Percentiles rank a stretch among this genome's conserved stretches.
These are phyloP conservation scores for Trichothecium sympodiale DNA, from an alignment of 2,329 filamentous ascomycete genomes.

Conservation along the genomic window DNA sequence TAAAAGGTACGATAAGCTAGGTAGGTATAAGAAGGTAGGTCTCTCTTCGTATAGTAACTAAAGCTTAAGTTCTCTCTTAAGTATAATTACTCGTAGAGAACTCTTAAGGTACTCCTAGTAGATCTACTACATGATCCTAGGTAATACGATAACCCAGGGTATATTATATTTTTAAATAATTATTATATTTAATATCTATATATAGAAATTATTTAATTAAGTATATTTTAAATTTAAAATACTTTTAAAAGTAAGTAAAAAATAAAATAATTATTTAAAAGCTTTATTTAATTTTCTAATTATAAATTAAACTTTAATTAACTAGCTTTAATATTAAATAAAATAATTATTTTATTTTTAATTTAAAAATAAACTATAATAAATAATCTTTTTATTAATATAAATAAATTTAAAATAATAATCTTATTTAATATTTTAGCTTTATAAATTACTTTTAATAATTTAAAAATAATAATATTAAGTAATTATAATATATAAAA, in stretches of 20 bases:
- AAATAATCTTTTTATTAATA: neutral
- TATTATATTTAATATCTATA: neutral
- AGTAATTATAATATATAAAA: slow-evolving; percentile 1
- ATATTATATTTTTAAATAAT: slow-evolving; percentile 2
- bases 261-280: neutral
- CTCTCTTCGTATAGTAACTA: too few relatives aligned
- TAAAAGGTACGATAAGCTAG: too few relatives aligned
- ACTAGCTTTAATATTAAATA: too few relatives aligned
- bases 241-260: too few relatives aligned
- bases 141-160: neutral
- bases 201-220: too few relatives aligned
- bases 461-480: slow-evolving; percentile 1
- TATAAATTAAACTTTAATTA: slow-evolving; percentile 1
- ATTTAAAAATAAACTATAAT: slow-evolving; percentile 1
- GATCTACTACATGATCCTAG: neutral
- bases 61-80: too few relatives aligned
- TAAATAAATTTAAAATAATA: neutral
- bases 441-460: neutral
- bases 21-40: too few relatives aligned
- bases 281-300: neutral
- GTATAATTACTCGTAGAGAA: too few relatives aligned
- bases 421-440: neutral
- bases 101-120: slow-evolving; percentile 1
- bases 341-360: slow-evolving; percentile 1
- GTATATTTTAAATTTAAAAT: neutral